A percentile compares a stretch with the other conserved stretches of the same genome.
Evolutionary conservation across 2,329 filamentous ascomycete genomes (phyloP).

Genomic region (Verticillium dahliae): DNA sequence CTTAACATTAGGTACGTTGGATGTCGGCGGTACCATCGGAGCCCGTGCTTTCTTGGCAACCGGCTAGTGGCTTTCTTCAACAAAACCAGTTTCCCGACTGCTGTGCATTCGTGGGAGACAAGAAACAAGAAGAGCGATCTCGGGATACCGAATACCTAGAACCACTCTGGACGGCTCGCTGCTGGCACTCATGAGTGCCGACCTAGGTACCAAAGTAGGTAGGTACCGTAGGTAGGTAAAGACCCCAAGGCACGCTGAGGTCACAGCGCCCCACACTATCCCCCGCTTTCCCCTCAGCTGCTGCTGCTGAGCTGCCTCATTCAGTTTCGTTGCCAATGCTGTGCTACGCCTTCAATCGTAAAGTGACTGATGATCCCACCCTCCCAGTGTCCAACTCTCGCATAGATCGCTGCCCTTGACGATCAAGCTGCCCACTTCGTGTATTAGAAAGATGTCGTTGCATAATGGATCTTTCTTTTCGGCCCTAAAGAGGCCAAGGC

Average conservation of each 20-base stretch:
- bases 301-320: constrained; percentile 9
- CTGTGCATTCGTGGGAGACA: background rate
- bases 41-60: background rate
- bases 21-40: background rate
- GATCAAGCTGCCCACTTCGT: background rate
- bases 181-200: background rate
- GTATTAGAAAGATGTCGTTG: background rate
- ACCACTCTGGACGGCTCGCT: background rate
- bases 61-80: background rate
- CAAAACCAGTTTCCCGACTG: background rate
- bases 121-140: too few relatives aligned
- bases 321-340: constrained; percentile 13
- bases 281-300: constrained; percentile 12
- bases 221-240: too few relatives aligned
- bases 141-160: too few relatives aligned
- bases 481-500: background rate
- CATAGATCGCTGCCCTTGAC: background rate
- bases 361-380: background rate
- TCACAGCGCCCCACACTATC: background rate
- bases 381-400: background rate
- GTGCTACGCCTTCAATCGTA: background rate
- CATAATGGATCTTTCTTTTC: background rate
- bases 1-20: too few relatives aligned
- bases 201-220: too few relatives aligned
- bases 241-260: background rate